Evolutionary conservation across 352 stramenopile species (phyloP).

Genomic region (Globisporangium takayamanum): DNA sequence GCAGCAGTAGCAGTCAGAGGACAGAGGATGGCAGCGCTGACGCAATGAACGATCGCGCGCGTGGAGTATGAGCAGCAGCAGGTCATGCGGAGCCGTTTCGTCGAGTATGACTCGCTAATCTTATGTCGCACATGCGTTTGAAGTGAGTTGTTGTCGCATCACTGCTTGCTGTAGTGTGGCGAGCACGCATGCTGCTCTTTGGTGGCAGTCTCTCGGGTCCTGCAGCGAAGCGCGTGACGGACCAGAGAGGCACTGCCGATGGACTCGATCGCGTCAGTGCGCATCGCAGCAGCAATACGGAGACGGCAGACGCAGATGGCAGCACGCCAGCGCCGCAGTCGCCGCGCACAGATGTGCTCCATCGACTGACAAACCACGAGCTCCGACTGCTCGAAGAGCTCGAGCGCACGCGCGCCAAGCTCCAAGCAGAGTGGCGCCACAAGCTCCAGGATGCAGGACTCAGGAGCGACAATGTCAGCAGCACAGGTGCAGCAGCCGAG

Average conservation of each 20-base stretch:
- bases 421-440: slow-evolving; percentile 62
- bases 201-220: slow-evolving; percentile 46
- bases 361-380: slow-evolving; percentile 73
- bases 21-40: too few species aligned
- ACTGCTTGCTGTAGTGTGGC: not conserved
- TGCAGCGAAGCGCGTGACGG: slow-evolving; percentile 9
- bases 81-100: not conserved
- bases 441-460: slow-evolving; percentile 31
- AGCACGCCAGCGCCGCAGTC: slow-evolving; percentile 6
- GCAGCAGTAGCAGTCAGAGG: not conserved
- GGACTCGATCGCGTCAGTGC: not conserved
- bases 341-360: slow-evolving; percentile 54
- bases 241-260: too few species aligned
- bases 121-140: not conserved
- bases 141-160: not conserved
- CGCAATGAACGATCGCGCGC: not conserved
- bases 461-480: slow-evolving; percentile 22
- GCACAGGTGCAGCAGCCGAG: slow-evolving; percentile 21
- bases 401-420: slow-evolving; percentile 58
- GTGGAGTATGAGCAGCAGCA: not conserved
- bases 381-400: slow-evolving; percentile 69
- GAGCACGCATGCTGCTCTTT: slow-evolving; percentile 52
- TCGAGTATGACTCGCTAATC: not conserved
- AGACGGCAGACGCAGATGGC: not conserved
- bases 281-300: slow-evolving; percentile 1